These are phyloP conservation scores for Ilex aquifolium DNA, from an alignment of 257 asterid genomes.

Conservation along the genomic window DNA sequence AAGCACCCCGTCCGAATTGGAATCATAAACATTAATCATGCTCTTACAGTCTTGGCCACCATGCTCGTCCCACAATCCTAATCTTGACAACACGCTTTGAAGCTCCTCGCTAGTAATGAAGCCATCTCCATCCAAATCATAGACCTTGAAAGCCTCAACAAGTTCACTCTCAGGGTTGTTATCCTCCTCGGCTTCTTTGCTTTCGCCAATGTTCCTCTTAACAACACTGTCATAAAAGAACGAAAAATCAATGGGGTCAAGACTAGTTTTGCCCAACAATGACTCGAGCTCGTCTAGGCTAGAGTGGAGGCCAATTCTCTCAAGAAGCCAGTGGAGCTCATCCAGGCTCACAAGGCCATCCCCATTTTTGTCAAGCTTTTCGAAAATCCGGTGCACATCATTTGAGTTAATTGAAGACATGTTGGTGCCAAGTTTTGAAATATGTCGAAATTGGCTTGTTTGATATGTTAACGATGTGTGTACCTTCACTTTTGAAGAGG, in stretches of 20 bases:
- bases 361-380: slow-evolving; percentile 7
- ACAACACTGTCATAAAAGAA: slow-evolving; percentile 18
- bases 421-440: background rate
- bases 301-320: slow-evolving; percentile 2
- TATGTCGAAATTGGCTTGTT: too few relatives aligned
- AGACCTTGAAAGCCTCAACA: slow-evolving; percentile 22
- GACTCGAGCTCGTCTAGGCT: slow-evolving; percentile 6
- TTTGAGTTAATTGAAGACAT: slow-evolving; percentile 7
- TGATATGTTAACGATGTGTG: too few relatives aligned
- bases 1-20: slow-evolving; percentile 50
- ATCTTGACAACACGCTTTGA: slow-evolving; percentile 19
- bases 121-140: slow-evolving; percentile 31
- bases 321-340: slow-evolving; percentile 5
- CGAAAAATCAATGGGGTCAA: slow-evolving; percentile 27
- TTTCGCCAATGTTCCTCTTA: slow-evolving; percentile 6
- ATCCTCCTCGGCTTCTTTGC: background rate
- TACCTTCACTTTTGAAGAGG: too few relatives aligned
- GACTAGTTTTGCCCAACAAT: slow-evolving; percentile 16
- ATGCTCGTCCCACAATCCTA: slow-evolving; percentile 28
- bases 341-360: slow-evolving; percentile 8
- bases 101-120: slow-evolving; percentile 30
- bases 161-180: slow-evolving; percentile 6
- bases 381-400: slow-evolving; percentile 6
- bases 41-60: slow-evolving; percentile 29
- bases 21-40: slow-evolving; percentile 41